Percentiles rank a stretch among this genome's conserved stretches.
Conservation (phyloP, 2,329 filamentous ascomycete genomes). For the Aureobasidium vineae region DNA sequence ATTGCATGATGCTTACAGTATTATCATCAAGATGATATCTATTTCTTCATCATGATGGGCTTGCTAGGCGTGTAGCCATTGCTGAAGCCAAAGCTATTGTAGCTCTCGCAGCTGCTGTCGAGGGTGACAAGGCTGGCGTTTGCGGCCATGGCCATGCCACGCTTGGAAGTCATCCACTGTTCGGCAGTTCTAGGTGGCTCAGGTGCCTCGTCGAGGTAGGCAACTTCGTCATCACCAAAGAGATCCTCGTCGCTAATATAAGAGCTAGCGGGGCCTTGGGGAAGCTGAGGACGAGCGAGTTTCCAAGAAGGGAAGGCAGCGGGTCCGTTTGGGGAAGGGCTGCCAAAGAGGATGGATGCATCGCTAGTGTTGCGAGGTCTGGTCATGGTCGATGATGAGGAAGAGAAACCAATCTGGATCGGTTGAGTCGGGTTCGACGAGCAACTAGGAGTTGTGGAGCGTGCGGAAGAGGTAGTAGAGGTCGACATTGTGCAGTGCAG, state of each 20-base stretch:
- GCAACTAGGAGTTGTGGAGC: conserved; percentile 28
- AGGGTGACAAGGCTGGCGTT: conserved; percentile 25
- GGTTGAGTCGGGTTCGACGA: conserved; percentile 28
- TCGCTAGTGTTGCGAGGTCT: conserved; percentile 27
- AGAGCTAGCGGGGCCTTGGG: conserved; percentile 33
- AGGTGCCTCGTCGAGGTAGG: conserved; percentile 38
- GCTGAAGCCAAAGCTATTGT: conserved; percentile 23
- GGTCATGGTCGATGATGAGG: conserved; percentile 22
- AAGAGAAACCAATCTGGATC: conserved; percentile 30
- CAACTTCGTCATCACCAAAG: conserved; percentile 35
- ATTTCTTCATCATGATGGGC: conserved; percentile 26
- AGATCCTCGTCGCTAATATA: conserved; percentile 43
- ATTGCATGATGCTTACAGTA: neutral
- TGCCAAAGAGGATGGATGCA: conserved; percentile 24
- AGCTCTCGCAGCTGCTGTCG: conserved; percentile 28
- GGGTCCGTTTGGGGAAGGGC: conserved; percentile 22
- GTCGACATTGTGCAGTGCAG: conserved; percentile 29
- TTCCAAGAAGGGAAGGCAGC: conserved; percentile 31
- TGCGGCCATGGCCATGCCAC: conserved; percentile 31
- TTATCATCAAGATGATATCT: conserved; percentile 10
- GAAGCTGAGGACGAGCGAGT: conserved; percentile 25
- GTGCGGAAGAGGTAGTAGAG: conserved; percentile 28
- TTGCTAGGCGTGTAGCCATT: conserved; percentile 22
- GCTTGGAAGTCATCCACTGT: conserved; percentile 33
- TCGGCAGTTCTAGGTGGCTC: conserved; percentile 38